Evolutionary conservation across 257 asterid genomes (phyloP).

Genomic region (Phtheirospermum japonicum): DNA sequence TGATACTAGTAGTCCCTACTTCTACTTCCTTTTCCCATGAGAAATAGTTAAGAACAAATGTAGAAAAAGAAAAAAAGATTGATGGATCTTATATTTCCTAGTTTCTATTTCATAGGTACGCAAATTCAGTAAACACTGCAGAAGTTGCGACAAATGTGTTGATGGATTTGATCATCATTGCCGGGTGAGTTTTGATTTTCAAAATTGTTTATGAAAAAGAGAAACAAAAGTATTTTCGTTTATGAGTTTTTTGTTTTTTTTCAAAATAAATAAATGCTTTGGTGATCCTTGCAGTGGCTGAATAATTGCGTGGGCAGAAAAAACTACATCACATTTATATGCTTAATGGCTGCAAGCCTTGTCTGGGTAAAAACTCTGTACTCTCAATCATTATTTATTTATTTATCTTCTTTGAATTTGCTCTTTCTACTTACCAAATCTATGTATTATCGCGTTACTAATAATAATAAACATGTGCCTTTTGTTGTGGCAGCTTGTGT

Average conservation of each 20-base stretch:
- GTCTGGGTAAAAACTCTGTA: slow-evolving; percentile 62
- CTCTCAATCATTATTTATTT: slow-evolving; percentile 2
- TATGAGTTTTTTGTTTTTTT: not conserved
- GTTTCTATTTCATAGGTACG: slow-evolving; percentile 57
- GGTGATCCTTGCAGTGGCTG: slow-evolving; percentile 66
- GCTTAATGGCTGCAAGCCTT: slow-evolving; percentile 92
- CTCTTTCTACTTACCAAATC: not conserved
- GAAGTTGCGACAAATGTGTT: slow-evolving; percentile 99
- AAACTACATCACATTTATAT: slow-evolving; percentile 74
- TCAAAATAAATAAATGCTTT: slow-evolving; percentile 9
- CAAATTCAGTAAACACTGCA: slow-evolving; percentile 91
- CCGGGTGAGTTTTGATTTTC: slow-evolving; percentile 62
- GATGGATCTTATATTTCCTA: slow-evolving; percentile 15
- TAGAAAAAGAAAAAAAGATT: too few relatives aligned
- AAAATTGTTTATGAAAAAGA: not conserved
- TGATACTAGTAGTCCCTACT: not conserved
- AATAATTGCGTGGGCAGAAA: slow-evolving; percentile 94
- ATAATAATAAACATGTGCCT: slow-evolving; percentile 15
- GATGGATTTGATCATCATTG: slow-evolving; percentile 99
- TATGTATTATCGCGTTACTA: not conserved
- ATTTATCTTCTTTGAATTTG: slow-evolving; percentile 8
- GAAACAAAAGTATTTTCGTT: not conserved
- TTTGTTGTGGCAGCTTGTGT: slow-evolving; percentile 69
- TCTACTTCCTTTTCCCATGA: not conserved
- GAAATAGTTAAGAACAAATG: too few relatives aligned